These are phyloP conservation scores for Solanum okadae DNA, from an alignment of 257 asterid genomes.

Conservation along the genomic window DNA sequence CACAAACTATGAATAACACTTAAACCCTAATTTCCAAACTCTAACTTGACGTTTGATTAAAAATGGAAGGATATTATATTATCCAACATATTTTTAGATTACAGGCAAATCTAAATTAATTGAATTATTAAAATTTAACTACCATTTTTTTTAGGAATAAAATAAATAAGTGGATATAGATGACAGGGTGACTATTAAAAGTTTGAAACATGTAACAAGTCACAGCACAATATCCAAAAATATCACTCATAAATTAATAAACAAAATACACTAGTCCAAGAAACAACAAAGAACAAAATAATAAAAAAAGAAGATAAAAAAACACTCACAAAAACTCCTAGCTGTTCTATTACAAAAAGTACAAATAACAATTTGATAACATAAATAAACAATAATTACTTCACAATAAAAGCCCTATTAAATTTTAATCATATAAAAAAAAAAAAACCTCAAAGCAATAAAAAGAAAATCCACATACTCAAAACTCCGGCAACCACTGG, in stretches of 20 bases:
- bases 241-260: background rate
- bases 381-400: background rate
- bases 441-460: background rate
- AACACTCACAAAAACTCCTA: background rate
- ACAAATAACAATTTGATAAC: background rate
- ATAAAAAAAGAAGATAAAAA: background rate
- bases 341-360: background rate
- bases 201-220: background rate
- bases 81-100: background rate
- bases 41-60: background rate
- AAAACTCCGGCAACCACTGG: background rate
- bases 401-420: background rate
- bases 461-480: background rate
- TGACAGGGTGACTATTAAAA: background rate
- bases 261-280: background rate
- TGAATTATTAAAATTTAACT: background rate
- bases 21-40: background rate
- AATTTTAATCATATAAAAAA: background rate
- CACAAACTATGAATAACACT: too few species aligned
- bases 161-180: background rate
- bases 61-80: background rate
- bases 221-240: background rate
- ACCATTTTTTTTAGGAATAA: background rate
- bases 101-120: background rate
- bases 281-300: background rate